Conservation (phyloP, 2,329 filamentous ascomycete genomes). For the Sporothrix mexicana region DNA sequence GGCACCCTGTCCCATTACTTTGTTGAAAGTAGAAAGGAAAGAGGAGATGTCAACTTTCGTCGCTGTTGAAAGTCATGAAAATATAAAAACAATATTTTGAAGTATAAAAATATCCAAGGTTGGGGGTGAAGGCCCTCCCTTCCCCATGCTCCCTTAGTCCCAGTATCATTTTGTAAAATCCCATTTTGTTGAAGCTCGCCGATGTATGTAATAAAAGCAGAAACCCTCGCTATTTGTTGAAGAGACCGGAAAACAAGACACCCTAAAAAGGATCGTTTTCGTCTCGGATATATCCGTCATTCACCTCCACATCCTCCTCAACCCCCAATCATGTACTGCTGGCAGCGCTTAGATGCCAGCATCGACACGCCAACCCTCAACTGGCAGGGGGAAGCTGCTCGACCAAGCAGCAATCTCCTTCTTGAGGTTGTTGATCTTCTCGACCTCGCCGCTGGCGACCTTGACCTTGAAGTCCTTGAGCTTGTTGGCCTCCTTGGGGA, state of each 20-base stretch:
- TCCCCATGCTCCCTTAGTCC: conserved; percentile 10
- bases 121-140: background rate
- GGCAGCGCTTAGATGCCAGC: conserved; percentile 31
- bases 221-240: conserved; percentile 21
- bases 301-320: background rate
- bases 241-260: conserved; percentile 12
- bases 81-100: background rate
- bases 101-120: conserved; percentile 12
- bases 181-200: conserved; percentile 21
- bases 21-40: conserved; percentile 31
- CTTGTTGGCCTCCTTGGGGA: conserved; percentile 98
- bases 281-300: conserved; percentile 19
- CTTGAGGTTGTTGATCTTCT: conserved; percentile 82
- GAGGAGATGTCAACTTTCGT: conserved; percentile 10
- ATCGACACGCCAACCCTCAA: conserved; percentile 69
- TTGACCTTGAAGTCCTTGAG: conserved; percentile 99
- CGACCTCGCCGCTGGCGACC: conserved; percentile 77
- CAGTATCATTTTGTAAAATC: conserved; percentile 6
- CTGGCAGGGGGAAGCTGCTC: conserved; percentile 87
- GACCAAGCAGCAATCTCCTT: conserved; percentile 92
- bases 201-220: background rate
- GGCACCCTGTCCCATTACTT: conserved; percentile 25
- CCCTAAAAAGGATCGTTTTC: background rate
- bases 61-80: conserved; percentile 25
- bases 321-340: background rate